Conservation (phyloP, 2,329 filamentous ascomycete species). For the Ceratocystis ficicola region DNA sequence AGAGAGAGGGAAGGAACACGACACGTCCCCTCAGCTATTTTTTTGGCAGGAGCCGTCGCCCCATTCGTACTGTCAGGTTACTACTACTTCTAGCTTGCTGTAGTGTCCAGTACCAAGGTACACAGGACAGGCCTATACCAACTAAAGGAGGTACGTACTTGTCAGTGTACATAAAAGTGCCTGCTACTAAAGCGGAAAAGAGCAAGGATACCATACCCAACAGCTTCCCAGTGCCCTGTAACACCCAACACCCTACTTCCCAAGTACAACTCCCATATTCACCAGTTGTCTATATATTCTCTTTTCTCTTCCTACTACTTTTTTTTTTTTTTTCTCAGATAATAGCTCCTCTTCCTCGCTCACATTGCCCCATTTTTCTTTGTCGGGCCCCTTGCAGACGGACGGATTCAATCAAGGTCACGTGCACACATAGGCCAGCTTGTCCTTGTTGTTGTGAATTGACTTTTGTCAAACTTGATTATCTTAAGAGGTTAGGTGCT, state of each 20-base stretch:
- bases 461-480: too few relatives aligned
- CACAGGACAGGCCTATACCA: background rate
- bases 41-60: constrained; percentile 6
- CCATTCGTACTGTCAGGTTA: background rate
- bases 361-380: background rate
- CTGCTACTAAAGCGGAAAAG: too few relatives aligned
- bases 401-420: background rate
- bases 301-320: background rate
- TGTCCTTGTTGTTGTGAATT: too few relatives aligned
- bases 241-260: too few relatives aligned
- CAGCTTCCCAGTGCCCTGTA: too few relatives aligned
- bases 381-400: background rate
- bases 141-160: constrained; percentile 2
- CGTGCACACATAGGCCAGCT: background rate
- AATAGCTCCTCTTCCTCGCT: background rate
- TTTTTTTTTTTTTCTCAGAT: background rate
- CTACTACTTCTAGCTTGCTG: background rate
- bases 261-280: too few relatives aligned
- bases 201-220: background rate
- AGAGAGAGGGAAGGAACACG: constrained; percentile 13
- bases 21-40: constrained; percentile 8
- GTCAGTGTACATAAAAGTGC: background rate
- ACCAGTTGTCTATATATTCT: background rate
- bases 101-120: background rate
- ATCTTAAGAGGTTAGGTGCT: too few relatives aligned